Evolutionary conservation across 768 basidiomycete genomes (phyloP), one percentile per base, ranked within the genome.

Genomic region (Tricholoma matsutake): DNA sequence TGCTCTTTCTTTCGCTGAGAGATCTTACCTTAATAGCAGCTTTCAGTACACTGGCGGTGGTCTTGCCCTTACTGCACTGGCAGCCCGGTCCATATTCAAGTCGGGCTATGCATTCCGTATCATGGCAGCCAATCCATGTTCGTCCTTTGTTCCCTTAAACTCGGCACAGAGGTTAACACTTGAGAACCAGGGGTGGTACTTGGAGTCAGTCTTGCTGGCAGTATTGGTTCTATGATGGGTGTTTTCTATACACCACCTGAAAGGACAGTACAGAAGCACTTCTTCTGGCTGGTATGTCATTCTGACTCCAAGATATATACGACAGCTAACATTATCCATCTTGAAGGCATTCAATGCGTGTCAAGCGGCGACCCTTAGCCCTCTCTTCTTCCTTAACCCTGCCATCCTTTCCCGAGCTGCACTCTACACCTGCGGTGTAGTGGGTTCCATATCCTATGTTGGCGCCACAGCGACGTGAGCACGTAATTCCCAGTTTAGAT

Each of bases 31-130:
- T 4, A 84, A 94, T 66, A 85, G 87, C 39, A 87, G 83, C 59
- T 94, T 93, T 80, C 86, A 84, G 68, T 95, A 93, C 67, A 92
- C 92, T 6, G 93, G 89, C 10, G 89, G 81, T 52, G 94, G 93
- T 1, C 83, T 96, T 25, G 78, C 78, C 2, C 72, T 94, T 35
- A 93, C 91, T 1, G 92, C 93, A 0, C 70, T 88, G 13, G 86
- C 85, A n/a, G 94, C 94, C 2, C 84, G 90, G n/a, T 76, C 84
- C 53, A 77, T 94, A 76, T 93, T 92, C 75, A 83, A 74, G 64
- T 83, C 83, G 58, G 87, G 91, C 2, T 69, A 83, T 52, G 84
- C 86, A 2, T 86, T 85, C 75, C 82, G 87, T 58, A 77, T 94
- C 57, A 92, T 94, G 92, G 75, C 88, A 0, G 84, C 91, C 13